Percentiles rank a stretch among this genome's conserved stretches.
These are phyloP conservation scores for Thelephora aurantiotincta DNA, from an alignment of 768 basidiomycete genomes.

Conservation along the genomic window DNA sequence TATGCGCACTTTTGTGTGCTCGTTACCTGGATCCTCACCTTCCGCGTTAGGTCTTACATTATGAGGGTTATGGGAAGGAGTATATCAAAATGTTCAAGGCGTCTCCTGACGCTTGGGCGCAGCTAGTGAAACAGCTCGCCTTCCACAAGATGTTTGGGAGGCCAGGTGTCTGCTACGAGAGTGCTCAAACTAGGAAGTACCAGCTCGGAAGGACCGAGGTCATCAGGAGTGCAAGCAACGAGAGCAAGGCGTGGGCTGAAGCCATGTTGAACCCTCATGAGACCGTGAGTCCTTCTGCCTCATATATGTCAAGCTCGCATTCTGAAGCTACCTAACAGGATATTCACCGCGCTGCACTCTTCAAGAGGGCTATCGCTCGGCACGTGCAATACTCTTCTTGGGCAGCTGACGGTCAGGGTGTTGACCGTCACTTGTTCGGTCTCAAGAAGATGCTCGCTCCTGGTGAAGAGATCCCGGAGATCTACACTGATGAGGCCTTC, in stretches of 20 bases:
- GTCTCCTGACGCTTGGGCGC: constrained; percentile 91
- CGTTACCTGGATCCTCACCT: not conserved
- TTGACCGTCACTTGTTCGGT: constrained; percentile 92
- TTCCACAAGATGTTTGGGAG: constrained; percentile 75
- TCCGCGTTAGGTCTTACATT: constrained; percentile 50
- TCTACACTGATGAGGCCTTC: constrained; percentile 67
- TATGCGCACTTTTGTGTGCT: constrained; percentile 17
- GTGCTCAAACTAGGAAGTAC: constrained; percentile 87
- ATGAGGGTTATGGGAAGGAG: constrained; percentile 65
- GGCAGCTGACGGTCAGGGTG: constrained; percentile 90
- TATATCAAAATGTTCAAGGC: constrained; percentile 69
- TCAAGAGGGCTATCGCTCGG: constrained; percentile 62
- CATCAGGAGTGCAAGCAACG: constrained; percentile 71
- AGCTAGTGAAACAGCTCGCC: constrained; percentile 92
- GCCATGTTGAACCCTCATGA: constrained; percentile 60
- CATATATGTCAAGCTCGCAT: not conserved
- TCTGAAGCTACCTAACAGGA: too few relatives aligned
- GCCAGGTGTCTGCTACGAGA: constrained; percentile 82
- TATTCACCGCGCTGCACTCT: constrained; percentile 36
- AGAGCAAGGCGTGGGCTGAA: constrained; percentile 76
- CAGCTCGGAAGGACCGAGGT: constrained; percentile 90
- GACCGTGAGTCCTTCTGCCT: constrained; percentile 21
- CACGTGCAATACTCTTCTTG: constrained; percentile 81
- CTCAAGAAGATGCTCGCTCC: constrained; percentile 68
- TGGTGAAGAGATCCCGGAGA: constrained; percentile 56